Percentiles rank a stretch among this genome's conserved stretches.
Evolutionary conservation across 345 rosid species (phyloP).

Genomic region (Lagerstroemia speciosa): DNA sequence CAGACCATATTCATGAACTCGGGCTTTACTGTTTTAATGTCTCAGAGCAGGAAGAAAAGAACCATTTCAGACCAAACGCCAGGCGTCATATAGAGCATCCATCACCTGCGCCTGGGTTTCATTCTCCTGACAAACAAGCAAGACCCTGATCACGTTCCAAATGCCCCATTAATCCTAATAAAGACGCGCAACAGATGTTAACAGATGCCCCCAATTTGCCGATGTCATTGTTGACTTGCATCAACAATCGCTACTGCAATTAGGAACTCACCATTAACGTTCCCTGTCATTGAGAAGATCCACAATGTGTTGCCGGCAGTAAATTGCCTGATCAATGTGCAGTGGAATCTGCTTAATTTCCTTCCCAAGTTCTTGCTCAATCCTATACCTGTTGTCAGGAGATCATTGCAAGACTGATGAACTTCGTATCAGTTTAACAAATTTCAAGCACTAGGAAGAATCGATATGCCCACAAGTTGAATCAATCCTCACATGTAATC

Average conservation of each 20-base stretch:
- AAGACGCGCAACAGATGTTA: not conserved
- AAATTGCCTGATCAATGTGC: constrained; percentile 83
- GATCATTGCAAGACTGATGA: not conserved
- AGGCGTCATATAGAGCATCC: not conserved
- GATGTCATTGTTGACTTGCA: not conserved
- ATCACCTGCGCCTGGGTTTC: not conserved
- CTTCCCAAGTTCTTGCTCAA: constrained; percentile 99
- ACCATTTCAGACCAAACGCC: not conserved
- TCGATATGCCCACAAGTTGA: constrained; percentile 61
- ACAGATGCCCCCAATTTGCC: not conserved
- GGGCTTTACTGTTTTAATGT: not conserved
- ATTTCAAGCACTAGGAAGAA: constrained; percentile 2
- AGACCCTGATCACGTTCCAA: not conserved
- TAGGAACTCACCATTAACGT: constrained; percentile 37
- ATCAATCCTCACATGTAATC: constrained; percentile 98
- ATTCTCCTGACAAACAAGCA: not conserved
- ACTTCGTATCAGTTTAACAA: not conserved
- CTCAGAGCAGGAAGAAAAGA: not conserved
- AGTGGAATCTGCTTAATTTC: constrained; percentile 99
- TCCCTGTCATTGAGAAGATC: not conserved
- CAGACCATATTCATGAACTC: not conserved
- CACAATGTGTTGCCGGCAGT: constrained; percentile 62
- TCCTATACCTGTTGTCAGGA: constrained; percentile 80
- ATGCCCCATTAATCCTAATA: not conserved
- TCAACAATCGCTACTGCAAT: not conserved